A percentile compares a stretch with the other conserved stretches of the same genome.
phyloP scores from a whole-genome alignment of 345 rosid genomes.

The Gossypium thurberi region DNA sequence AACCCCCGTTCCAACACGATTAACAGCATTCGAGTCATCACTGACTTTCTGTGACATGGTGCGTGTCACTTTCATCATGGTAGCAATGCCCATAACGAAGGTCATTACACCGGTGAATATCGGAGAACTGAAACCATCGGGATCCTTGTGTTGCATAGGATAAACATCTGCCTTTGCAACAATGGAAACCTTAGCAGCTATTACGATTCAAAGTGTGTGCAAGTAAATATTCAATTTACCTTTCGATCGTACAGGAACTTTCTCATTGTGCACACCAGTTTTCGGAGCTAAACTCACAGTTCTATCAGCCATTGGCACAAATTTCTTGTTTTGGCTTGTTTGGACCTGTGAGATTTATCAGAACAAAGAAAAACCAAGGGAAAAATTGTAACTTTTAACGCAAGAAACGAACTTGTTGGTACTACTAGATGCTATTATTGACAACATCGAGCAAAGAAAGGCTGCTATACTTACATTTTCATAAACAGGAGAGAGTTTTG shows the following conservation, averaged over 20 bases:
- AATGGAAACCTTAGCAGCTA: conserved; percentile 3
- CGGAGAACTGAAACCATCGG: conserved; percentile 47
- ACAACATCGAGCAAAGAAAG: not conserved
- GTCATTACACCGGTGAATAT: conserved; percentile 76
- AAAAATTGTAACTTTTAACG: not conserved
- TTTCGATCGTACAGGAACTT: conserved; percentile 25
- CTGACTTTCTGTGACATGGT: conserved; percentile 65
- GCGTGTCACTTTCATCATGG: conserved; percentile 69
- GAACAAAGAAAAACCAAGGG: not conserved
- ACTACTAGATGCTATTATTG: not conserved
- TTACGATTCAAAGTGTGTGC: not conserved
- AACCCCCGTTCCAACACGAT: conserved; percentile 27
- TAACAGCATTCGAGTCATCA: conserved; percentile 53
- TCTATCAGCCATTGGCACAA: conserved; percentile 30
- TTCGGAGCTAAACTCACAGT: conserved; percentile 32
- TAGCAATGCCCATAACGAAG: conserved; percentile 69
- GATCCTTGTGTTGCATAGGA: conserved; percentile 27
- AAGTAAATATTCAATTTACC: conserved; percentile 17
- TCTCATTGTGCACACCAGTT: conserved; percentile 31
- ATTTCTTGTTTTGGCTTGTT: conserved; percentile 18
- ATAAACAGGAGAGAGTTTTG: conserved; percentile 14
- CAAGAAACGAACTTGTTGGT: not conserved
- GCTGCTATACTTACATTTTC: conserved; percentile 30
- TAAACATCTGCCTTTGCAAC: conserved; percentile 26
- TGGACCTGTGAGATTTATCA: conserved; percentile 1